Evolutionary conservation across 345 rosid species (phyloP).

Genomic region (Triadica sebifera): DNA sequence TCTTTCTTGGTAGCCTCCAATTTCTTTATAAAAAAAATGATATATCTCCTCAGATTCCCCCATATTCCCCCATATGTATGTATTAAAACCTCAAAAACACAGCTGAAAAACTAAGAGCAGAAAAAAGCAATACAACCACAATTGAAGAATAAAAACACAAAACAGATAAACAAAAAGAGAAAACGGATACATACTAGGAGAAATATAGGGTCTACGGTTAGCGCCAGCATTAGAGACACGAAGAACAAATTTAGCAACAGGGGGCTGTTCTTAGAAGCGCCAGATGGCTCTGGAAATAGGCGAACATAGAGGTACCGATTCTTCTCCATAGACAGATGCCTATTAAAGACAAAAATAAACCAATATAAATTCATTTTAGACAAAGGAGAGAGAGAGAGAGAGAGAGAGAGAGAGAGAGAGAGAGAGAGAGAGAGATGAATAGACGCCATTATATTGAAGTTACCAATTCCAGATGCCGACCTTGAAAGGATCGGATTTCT

Average conservation of each 20-base stretch:
- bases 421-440: neutral
- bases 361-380: neutral
- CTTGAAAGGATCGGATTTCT: slow-evolving; percentile 84
- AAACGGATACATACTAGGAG: slow-evolving; percentile 41
- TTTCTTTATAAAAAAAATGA: too few relatives aligned
- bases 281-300: slow-evolving; percentile 76
- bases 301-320: slow-evolving; percentile 67
- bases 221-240: slow-evolving; percentile 61
- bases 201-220: slow-evolving; percentile 49
- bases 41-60: too few relatives aligned
- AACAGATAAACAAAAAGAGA: neutral
- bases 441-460: too few relatives aligned
- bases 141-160: neutral
- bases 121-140: neutral
- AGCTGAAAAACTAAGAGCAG: neutral
- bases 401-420: too few relatives aligned
- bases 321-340: slow-evolving; percentile 84
- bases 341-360: slow-evolving; percentile 17
- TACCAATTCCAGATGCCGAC: slow-evolving; percentile 96
- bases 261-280: slow-evolving; percentile 73
- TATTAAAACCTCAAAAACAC: too few relatives aligned
- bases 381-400: neutral
- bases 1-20: too few relatives aligned
- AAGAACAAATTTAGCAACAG: slow-evolving; percentile 65
- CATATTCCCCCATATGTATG: too few relatives aligned